Evolutionary conservation across 2,329 filamentous ascomycete genomes (phyloP), one percentile per base, ranked within the genome.

Genomic region (Huntiella decipiens): DNA sequence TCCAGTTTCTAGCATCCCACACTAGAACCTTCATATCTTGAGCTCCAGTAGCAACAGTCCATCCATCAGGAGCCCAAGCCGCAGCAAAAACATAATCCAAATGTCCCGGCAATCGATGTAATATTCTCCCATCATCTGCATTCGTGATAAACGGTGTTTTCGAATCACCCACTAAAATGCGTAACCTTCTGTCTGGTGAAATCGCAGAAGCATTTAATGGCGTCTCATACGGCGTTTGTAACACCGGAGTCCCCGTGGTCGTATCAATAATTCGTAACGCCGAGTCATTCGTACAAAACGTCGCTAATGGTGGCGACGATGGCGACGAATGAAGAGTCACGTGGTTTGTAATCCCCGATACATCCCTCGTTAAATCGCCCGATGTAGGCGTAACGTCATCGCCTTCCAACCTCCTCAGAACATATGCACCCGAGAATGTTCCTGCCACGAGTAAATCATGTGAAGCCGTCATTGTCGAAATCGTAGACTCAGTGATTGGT

Each of bases 31-130:
- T 70, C 56, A 71, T 78, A 58, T 88, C 82, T 58, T 88, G 82
- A 51, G 79, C 79, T 16, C 77, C 82, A 0, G 82, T 87, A 10
- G 82, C 82, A 15, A 87, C 70, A 10, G 77, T 79, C 63, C 77
- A 76, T 31, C 81, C 82, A 56, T 87, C 78, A 45, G 80, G 75
- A 13, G 81, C 78, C 82, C 82, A 88, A 52, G 79, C 82, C 54
- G 79, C 85, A 1, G 82, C 75, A 54, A 87, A 88, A 2, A 76
- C 79, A 53, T 70, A 81, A 55, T 86, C 81, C 11, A 65, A 66
- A 55, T 85, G 80, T 2, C 78, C 77, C 3, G 63, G 59, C 1
- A 87, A 68, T 19, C 63, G 61, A 52, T 78, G 67, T 51, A 71
- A 66, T 46, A 64, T 65, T 49, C 68, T 62, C 11, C 79, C 76